phyloP scores from a whole-genome alignment of 1,139 yeast species.

The Yamadazyma sp. region DNA sequence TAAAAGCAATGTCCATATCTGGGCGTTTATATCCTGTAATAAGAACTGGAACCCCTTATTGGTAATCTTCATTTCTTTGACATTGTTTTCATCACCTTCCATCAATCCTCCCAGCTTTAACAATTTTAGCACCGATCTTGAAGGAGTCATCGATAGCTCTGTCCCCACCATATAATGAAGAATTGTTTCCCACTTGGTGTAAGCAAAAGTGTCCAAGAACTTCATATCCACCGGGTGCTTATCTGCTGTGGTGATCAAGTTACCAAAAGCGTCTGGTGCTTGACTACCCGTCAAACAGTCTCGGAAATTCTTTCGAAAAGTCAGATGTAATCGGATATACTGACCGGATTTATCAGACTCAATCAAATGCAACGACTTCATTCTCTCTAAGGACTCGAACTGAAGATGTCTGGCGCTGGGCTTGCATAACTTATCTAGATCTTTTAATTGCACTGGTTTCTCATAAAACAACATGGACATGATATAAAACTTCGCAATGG shows the following conservation, averaged over 20 bases:
- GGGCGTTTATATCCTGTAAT: slow-evolving; percentile 89
- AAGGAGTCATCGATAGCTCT: slow-evolving; percentile 62
- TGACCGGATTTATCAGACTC: slow-evolving; percentile 60
- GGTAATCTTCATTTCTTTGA: slow-evolving; percentile 66
- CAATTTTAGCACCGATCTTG: slow-evolving; percentile 64
- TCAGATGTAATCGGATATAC: slow-evolving; percentile 63
- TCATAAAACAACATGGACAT: slow-evolving; percentile 87
- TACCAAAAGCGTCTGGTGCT: slow-evolving; percentile 47
- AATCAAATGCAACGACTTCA: slow-evolving; percentile 73
- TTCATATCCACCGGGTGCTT: slow-evolving; percentile 55
- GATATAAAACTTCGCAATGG: slow-evolving; percentile 83
- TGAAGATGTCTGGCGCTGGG: slow-evolving; percentile 55
- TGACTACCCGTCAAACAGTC: slow-evolving; percentile 84
- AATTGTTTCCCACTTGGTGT: slow-evolving; percentile 90
- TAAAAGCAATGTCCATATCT: slow-evolving; percentile 86
- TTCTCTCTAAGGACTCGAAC: slow-evolving; percentile 75
- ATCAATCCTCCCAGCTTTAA: slow-evolving; percentile 78
- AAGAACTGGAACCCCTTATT: slow-evolving; percentile 91
- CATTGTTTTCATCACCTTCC: slow-evolving; percentile 50
- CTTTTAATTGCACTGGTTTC: slow-evolving; percentile 64
- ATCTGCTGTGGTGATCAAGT: slow-evolving; percentile 31
- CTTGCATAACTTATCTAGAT: slow-evolving; percentile 76
- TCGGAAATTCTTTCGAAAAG: slow-evolving; percentile 72
- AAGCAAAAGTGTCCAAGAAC: slow-evolving; percentile 77
- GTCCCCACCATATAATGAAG: slow-evolving; percentile 98